A percentile compares a stretch with the other conserved stretches of the same genome.
These are phyloP conservation scores for Cichorium intybus DNA, from an alignment of 140 eudicot species.

Conservation along the genomic window DNA sequence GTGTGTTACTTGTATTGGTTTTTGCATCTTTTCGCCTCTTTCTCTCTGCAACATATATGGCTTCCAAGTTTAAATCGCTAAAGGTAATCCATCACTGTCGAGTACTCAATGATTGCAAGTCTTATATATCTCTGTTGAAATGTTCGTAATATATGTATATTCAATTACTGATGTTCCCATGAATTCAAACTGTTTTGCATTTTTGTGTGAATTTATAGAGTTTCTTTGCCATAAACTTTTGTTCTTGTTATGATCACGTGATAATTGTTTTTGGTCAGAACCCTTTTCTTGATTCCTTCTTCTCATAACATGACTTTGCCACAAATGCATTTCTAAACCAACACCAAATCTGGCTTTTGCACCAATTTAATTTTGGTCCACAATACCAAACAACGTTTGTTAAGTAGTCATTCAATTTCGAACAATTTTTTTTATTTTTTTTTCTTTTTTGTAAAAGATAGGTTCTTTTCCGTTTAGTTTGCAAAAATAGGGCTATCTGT, in stretches of 20 bases:
- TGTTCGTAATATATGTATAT: neutral
- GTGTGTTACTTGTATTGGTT: neutral
- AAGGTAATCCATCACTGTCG: neutral
- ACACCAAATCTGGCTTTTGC: too few relatives aligned
- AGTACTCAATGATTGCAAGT: neutral
- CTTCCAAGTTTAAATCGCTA: neutral
- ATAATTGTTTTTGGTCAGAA: neutral
- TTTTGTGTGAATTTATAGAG: neutral
- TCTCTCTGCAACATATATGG: neutral
- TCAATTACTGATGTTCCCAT: neutral
- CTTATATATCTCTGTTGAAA: neutral
- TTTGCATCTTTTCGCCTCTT: neutral
- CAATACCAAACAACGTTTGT: too few relatives aligned
- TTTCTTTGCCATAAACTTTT: neutral
- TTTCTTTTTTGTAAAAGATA: too few relatives aligned
- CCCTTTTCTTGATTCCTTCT: too few relatives aligned
- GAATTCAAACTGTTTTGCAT: neutral
- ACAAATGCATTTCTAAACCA: too few relatives aligned
- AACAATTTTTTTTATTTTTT: too few relatives aligned
- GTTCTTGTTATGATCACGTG: neutral
- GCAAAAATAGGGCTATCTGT: too few relatives aligned
- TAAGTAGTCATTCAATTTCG: too few relatives aligned
- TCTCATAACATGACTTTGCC: too few relatives aligned
- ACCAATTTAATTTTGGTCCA: too few relatives aligned
- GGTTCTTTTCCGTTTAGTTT: too few relatives aligned